Evolutionary conservation across 495 filamentous ascomycete species (phyloP), one percentile per base, ranked within the genome.

Genomic region (Parathielavia appendiculata): DNA sequence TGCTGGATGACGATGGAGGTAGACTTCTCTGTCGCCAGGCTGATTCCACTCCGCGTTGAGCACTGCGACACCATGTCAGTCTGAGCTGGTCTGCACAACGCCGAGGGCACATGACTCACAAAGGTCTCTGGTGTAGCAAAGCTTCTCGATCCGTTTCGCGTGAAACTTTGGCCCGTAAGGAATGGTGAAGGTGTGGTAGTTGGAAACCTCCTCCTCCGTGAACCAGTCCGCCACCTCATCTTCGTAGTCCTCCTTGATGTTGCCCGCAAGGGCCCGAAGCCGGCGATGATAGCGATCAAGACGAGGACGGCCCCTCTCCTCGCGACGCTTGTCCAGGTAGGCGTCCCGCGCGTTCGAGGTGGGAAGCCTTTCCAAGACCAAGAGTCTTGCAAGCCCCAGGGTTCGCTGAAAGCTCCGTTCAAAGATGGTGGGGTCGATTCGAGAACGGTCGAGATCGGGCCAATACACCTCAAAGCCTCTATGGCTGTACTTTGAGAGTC

Each of bases 1-100:
- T 40, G 84, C 86, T 13, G 89, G 89, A 64, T 93, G 89, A 3
- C 89, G 81, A 69, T 93, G 89, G 5, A 93, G 76, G 59, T 87
- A 81, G 4, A 90, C 84, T 40, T 82, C 73, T 17, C 89, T 78
- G 32, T 89, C 81, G 17, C 89, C 82, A 0, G 76, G 76, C 60
- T 85, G 81, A 61, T 92, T 93, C 89, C 89, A 93, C 65, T 93
- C 87, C 0, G 88, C 88, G 61, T 93, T 93, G 11, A 93, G 79
- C n/a, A 92, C 73, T 75, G 45, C 26, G 5, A 26, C 5, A 22
- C 3, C 0, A 19, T n/a, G 56, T 68, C 59, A 66, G 58, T 30
- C 35, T 46, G 22, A n/a, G 17, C 16, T 14, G 34, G 19, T 1
- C 12, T 2, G 0, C 16, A 19, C 4, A 23, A 16, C 19, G 22